Evolutionary conservation across 2,329 filamentous ascomycete species (phyloP).

Genomic region (Spiromastix sp.): DNA sequence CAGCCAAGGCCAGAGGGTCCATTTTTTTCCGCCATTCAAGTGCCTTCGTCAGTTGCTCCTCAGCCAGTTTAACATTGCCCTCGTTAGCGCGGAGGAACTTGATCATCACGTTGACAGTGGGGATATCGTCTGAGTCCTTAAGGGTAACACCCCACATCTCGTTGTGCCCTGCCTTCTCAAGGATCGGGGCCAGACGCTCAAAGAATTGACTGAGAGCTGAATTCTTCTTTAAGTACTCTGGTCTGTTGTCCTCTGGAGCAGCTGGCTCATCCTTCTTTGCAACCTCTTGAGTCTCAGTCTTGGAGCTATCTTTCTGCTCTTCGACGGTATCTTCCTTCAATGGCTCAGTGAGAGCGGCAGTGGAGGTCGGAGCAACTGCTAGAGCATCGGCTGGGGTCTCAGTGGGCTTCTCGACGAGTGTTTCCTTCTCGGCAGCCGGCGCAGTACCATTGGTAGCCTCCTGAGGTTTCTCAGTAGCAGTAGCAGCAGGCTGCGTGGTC

Average conservation of each 20-base stretch:
- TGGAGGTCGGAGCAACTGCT: not conserved
- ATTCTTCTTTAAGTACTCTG: slow-evolving; percentile 28
- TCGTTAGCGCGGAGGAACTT: slow-evolving; percentile 91
- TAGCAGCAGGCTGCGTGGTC: slow-evolving; percentile 2
- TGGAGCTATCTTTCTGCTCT: slow-evolving; percentile 12
- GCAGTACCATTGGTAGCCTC: slow-evolving; percentile 4
- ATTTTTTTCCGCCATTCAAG: slow-evolving; percentile 73
- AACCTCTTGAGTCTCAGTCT: not conserved
- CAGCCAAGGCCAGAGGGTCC: slow-evolving; percentile 57
- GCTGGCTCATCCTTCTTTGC: slow-evolving; percentile 1
- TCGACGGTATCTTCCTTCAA: slow-evolving; percentile 10
- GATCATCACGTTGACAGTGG: slow-evolving; percentile 74
- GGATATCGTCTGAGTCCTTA: slow-evolving; percentile 20
- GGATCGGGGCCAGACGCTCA: slow-evolving; percentile 47
- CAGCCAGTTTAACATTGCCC: slow-evolving; percentile 61
- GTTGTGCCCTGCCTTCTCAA: slow-evolving; percentile 47
- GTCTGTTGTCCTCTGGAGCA: no score
- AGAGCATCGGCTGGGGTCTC: slow-evolving; percentile 10
- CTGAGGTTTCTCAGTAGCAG: slow-evolving; percentile 6
- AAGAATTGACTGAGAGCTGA: slow-evolving; percentile 46
- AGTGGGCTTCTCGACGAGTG: no score
- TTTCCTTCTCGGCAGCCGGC: slow-evolving; percentile 7
- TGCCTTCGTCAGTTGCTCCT: slow-evolving; percentile 67
- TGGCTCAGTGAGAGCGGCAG: slow-evolving; percentile 9
- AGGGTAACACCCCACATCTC: slow-evolving; percentile 87